Conservation (phyloP, 495 filamentous ascomycete species). For the Hyaloscypha bicolor region DNA sequence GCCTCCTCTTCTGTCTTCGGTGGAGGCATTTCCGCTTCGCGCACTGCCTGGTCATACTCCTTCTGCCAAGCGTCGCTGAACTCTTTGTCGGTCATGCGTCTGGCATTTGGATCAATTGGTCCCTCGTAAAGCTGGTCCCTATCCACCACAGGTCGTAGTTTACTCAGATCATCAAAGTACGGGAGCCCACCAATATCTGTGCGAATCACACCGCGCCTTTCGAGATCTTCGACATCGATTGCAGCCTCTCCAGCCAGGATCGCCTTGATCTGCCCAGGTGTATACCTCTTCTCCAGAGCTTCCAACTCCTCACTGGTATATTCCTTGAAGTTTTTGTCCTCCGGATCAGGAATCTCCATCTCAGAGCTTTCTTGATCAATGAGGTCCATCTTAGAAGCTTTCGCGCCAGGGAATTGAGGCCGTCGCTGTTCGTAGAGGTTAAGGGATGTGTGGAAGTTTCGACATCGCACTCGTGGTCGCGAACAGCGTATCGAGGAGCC, state of each 20-base stretch:
- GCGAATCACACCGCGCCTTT: slow-evolving; percentile 67
- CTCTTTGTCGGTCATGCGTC: slow-evolving; percentile 53
- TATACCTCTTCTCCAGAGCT: slow-evolving; percentile 66
- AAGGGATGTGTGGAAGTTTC: slow-evolving; percentile 55
- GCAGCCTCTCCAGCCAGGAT: slow-evolving; percentile 84
- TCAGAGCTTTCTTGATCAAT: slow-evolving; percentile 32
- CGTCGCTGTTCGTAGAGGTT: slow-evolving; percentile 35
- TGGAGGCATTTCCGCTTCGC: not conserved
- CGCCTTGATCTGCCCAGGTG: slow-evolving; percentile 77
- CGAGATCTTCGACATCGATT: slow-evolving; percentile 77
- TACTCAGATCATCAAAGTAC: slow-evolving; percentile 87
- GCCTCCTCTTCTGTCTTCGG: slow-evolving; percentile 30
- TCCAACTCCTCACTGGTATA: slow-evolving; percentile 73
- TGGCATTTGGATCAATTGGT: slow-evolving; percentile 56
- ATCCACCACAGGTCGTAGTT: slow-evolving; percentile 76
- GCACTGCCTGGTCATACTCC: not conserved
- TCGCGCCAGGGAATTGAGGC: slow-evolving; percentile 40
- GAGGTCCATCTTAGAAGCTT: slow-evolving; percentile 35
- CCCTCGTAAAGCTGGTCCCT: slow-evolving; percentile 38
- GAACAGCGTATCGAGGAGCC: slow-evolving; percentile 46
- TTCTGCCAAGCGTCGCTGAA: not conserved
- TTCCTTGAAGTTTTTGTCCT: slow-evolving; percentile 44
- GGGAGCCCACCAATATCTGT: slow-evolving; percentile 68
- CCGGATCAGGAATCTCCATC: slow-evolving; percentile 31
- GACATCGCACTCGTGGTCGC: slow-evolving; percentile 49